Percentiles rank a stretch among this genome's conserved stretches.
phyloP scores from a whole-genome alignment of 1,284 basidiomycete genomes.

The Thecaphora thlaspeos region DNA sequence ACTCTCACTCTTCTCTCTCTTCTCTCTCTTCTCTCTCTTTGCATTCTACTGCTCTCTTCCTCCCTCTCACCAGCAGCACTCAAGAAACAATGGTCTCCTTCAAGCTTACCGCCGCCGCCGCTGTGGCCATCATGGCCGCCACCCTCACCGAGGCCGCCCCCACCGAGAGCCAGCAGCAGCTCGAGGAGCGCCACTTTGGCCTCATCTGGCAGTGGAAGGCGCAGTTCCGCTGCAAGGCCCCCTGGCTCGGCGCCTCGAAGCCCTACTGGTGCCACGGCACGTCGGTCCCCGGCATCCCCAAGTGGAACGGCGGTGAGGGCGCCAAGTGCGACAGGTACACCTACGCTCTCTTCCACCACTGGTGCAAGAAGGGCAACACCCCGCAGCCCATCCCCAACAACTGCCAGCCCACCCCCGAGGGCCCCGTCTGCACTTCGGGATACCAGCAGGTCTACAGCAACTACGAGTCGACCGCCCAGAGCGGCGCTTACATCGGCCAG shows the following conservation, averaged over 20 bases:
- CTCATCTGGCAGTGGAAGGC: conserved; percentile 3
- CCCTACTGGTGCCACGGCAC: conserved; percentile 9
- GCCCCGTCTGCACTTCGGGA: conserved; percentile 6
- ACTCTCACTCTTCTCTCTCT: background rate
- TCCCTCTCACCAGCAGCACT: background rate
- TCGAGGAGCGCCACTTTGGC: conserved; percentile 8
- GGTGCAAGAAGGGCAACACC: conserved; percentile 19
- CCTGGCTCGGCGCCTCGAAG: conserved; percentile 15
- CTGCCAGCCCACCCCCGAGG: background rate
- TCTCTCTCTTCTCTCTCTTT: background rate
- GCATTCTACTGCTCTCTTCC: background rate
- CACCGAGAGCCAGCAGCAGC: conserved; percentile 4
- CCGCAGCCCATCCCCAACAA: conserved; percentile 9
- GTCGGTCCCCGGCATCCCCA: conserved; percentile 5
- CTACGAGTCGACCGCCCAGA: conserved; percentile 14
- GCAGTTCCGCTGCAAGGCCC: conserved; percentile 10
- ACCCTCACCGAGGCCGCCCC: conserved; percentile 12
- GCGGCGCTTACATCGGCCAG: conserved; percentile 24
- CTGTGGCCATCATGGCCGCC: conserved; percentile 12
- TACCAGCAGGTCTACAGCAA: conserved; percentile 19
- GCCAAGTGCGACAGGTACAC: conserved; percentile 5
- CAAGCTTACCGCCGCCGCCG: conserved; percentile 7
- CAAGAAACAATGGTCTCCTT: conserved; percentile 13
- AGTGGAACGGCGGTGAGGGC: conserved; percentile 24
- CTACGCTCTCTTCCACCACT: conserved; percentile 2